These are phyloP conservation scores for Cucurbita pepo DNA, from an alignment of 306 rosid species.

Conservation along the genomic window DNA sequence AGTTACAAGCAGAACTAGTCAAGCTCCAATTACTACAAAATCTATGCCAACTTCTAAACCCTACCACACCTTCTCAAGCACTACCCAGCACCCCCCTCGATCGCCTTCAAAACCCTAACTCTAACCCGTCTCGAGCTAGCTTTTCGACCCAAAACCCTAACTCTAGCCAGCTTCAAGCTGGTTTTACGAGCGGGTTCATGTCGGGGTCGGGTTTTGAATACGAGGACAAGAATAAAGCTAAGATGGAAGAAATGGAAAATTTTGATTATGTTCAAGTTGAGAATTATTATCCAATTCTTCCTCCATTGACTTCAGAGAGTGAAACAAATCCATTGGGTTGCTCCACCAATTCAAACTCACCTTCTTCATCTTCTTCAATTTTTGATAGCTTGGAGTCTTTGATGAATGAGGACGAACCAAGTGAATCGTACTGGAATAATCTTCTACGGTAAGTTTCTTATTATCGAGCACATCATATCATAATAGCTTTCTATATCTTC, in stretches of 20 bases:
- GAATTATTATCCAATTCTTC: conserved; percentile 14
- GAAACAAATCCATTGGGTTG: conserved; percentile 4
- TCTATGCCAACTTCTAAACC: conserved; percentile 32
- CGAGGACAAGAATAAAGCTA: conserved; percentile 7
- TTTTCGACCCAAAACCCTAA: conserved; percentile 12
- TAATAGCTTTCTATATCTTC: too few relatives aligned
- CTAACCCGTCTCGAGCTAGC: too few relatives aligned
- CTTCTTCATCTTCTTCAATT: conserved; percentile 9
- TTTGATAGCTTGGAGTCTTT: conserved; percentile 65
- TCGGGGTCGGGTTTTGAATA: neutral
- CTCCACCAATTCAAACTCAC: conserved; percentile 9
- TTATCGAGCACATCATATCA: too few relatives aligned
- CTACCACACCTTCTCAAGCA: neutral
- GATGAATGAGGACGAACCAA: conserved; percentile 41
- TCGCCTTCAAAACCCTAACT: too few relatives aligned
- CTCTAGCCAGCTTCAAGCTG: neutral
- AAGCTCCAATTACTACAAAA: conserved; percentile 47
- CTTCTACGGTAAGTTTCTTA: conserved; percentile 41
- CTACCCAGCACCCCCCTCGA: too few relatives aligned
- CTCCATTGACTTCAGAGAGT: conserved; percentile 25
- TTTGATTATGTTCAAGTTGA: conserved; percentile 10
- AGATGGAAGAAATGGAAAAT: neutral
- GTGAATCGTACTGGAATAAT: conserved; percentile 65
- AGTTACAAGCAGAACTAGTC: conserved; percentile 36
- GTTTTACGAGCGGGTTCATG: neutral